Percentiles rank a stretch among this genome's conserved stretches.
These are phyloP conservation scores for Leccinum truebloodii DNA, from an alignment of 768 basidiomycete genomes.

Conservation along the genomic window DNA sequence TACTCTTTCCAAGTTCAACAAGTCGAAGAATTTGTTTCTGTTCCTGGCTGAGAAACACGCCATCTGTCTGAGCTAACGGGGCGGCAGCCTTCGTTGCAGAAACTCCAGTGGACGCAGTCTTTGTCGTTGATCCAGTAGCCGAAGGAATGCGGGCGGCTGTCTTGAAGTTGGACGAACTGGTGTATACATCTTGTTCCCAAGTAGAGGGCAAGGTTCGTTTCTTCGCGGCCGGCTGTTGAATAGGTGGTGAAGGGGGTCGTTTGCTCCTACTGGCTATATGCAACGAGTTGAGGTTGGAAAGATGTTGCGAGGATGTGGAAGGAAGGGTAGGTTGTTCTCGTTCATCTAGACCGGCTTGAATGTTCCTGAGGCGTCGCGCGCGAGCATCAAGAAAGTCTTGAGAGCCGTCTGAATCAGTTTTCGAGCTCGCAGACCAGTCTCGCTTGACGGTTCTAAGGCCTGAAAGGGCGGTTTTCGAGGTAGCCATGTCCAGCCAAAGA, in stretches of 20 bases:
- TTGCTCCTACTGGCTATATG: conserved; percentile 34
- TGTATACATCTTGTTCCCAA: conserved; percentile 43
- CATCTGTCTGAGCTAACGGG: conserved; percentile 30
- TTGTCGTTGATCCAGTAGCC: conserved; percentile 8
- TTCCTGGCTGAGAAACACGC: conserved; percentile 76
- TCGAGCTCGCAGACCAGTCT: conserved; percentile 58
- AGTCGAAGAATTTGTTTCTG: conserved; percentile 82
- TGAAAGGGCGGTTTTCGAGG: conserved; percentile 45
- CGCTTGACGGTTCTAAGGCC: conserved; percentile 62
- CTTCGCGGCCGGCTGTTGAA: conserved; percentile 39
- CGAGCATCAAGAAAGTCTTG: conserved; percentile 26
- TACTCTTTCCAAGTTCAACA: conserved; percentile 67
- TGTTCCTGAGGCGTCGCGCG: conserved; percentile 52
- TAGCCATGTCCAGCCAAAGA: conserved; percentile 21
- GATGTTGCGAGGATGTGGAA: conserved; percentile 13
- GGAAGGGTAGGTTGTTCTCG: conserved; percentile 34
- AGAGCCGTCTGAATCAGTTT: conserved; percentile 22
- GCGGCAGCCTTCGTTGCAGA: conserved; percentile 6
- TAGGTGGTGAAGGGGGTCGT: conserved; percentile 28
- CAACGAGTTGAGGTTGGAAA: conserved; percentile 13
- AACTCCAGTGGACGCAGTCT: conserved; percentile 9
- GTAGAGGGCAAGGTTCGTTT: conserved; percentile 57
- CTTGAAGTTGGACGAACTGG: conserved; percentile 38
- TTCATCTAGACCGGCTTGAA: conserved; percentile 55
- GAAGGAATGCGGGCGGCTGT: conserved; percentile 16